These are phyloP conservation scores for Quercus tomentella DNA, from an alignment of 331 rosid species.

Conservation along the genomic window DNA sequence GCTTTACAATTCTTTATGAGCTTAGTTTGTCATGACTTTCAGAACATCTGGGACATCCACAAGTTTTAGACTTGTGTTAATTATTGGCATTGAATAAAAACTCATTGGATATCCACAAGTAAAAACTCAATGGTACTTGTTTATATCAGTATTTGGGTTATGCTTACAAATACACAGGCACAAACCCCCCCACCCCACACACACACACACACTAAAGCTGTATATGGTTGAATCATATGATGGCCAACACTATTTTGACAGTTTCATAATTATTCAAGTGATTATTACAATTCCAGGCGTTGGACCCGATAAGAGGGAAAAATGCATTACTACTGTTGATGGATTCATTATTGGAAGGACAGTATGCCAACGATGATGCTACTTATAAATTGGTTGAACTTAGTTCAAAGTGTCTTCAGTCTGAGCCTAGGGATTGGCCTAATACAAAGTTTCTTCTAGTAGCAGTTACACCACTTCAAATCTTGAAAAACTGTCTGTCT, in stretches of 20 bases:
- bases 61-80: slow-evolving; percentile 5
- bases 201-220: neutral
- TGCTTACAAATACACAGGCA: neutral
- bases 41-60: neutral
- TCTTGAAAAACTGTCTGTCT: neutral
- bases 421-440: slow-evolving; percentile 87
- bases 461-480: slow-evolving; percentile 69
- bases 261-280: too few species aligned
- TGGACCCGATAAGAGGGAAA: slow-evolving; percentile 84
- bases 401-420: slow-evolving; percentile 89
- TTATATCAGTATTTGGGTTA: neutral
- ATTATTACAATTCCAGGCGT: slow-evolving; percentile 46
- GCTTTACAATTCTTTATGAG: neutral
- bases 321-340: slow-evolving; percentile 59
- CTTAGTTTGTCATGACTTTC: neutral
- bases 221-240: slow-evolving; percentile 7
- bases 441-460: slow-evolving; percentile 74
- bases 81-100: neutral
- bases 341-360: slow-evolving; percentile 63
- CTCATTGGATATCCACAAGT: neutral
- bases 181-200: too few species aligned
- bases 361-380: slow-evolving; percentile 61
- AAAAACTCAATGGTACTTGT: neutral
- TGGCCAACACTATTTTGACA: neutral
- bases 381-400: slow-evolving; percentile 75